Evolutionary conservation across 1,284 basidiomycete genomes (phyloP).

Genomic region (Pisolithus thermaeus): DNA sequence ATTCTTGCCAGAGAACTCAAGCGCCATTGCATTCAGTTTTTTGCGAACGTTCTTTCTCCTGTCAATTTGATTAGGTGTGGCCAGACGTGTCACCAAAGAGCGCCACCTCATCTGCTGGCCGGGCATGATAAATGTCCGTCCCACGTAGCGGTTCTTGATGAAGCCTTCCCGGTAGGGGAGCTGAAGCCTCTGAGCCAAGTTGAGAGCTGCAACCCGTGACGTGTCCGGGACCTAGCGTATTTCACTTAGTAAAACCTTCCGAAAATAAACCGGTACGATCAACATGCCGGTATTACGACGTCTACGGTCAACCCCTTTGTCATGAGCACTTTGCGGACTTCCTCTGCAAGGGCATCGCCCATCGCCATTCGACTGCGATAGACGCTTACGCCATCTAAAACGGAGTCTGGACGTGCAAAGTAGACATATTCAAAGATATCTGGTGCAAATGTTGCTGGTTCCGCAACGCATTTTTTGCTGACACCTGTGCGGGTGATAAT

Average conservation of each 20-base stretch:
- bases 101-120: constrained; percentile 85
- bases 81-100: neutral
- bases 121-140: constrained; percentile 99
- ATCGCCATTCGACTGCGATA: constrained; percentile 99
- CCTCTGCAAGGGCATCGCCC: constrained; percentile 92
- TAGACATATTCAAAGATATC: constrained; percentile 99
- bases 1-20: constrained; percentile 91
- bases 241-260: neutral
- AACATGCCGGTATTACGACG: constrained; percentile 91
- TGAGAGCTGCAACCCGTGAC: constrained; percentile 91
- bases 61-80: constrained; percentile 3
- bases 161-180: constrained; percentile 98
- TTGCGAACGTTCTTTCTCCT: constrained; percentile 93
- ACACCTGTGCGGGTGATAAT: constrained; percentile 86
- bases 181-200: constrained; percentile 86
- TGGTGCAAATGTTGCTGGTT: constrained; percentile 79
- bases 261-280: constrained; percentile 6
- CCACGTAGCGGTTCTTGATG: constrained; percentile 98
- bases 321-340: constrained; percentile 73
- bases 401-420: constrained; percentile 97
- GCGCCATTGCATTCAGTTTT: constrained; percentile 98
- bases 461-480: constrained; percentile 67
- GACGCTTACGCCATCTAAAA: constrained; percentile 95
- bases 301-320: constrained; percentile 73
- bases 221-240: constrained; percentile 82